Evolutionary conservation across 768 basidiomycete genomes (phyloP).

Genomic region (Trametes cubensis): DNA sequence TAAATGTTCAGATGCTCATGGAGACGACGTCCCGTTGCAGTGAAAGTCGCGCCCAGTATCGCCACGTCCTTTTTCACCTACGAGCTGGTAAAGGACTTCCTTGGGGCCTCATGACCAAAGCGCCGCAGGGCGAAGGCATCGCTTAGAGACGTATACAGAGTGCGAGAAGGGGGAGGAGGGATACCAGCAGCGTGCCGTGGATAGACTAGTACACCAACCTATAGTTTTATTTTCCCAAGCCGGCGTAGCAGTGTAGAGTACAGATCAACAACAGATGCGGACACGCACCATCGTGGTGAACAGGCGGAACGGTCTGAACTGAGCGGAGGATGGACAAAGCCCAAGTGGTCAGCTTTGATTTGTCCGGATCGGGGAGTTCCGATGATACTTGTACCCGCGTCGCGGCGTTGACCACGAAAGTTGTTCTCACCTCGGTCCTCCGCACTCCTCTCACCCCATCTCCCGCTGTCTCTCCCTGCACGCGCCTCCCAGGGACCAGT

Average conservation of each 20-base stretch:
- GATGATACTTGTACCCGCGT: conserved; percentile 14
- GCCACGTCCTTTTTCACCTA: conserved; percentile 87
- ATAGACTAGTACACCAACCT: conserved; percentile 23
- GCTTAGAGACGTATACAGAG: background rate
- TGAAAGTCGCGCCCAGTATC: conserved; percentile 90
- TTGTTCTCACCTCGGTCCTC: conserved; percentile 16
- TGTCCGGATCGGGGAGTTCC: conserved; percentile 19
- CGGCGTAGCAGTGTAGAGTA: conserved; percentile 10
- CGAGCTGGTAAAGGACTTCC: conserved; percentile 61
- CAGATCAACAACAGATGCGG: conserved; percentile 9
- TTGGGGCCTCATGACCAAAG: conserved; percentile 40
- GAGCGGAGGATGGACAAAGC: background rate
- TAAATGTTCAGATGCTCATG: conserved; percentile 10
- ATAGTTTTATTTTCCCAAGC: background rate
- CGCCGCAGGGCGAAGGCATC: background rate
- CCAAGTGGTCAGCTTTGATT: conserved; percentile 7
- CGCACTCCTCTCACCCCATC: background rate
- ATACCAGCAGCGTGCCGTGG: conserved; percentile 12
- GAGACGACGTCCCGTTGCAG: conserved; percentile 40
- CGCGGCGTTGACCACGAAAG: conserved; percentile 15
- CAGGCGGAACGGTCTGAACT: conserved; percentile 3
- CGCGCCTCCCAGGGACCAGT: conserved; percentile 8
- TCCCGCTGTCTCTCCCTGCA: conserved; percentile 6
- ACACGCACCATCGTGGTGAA: background rate
- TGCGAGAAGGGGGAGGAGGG: background rate